Evolutionary conservation across 2,329 filamentous ascomycete species (phyloP).

Genomic region (Aspergillus persii): DNA sequence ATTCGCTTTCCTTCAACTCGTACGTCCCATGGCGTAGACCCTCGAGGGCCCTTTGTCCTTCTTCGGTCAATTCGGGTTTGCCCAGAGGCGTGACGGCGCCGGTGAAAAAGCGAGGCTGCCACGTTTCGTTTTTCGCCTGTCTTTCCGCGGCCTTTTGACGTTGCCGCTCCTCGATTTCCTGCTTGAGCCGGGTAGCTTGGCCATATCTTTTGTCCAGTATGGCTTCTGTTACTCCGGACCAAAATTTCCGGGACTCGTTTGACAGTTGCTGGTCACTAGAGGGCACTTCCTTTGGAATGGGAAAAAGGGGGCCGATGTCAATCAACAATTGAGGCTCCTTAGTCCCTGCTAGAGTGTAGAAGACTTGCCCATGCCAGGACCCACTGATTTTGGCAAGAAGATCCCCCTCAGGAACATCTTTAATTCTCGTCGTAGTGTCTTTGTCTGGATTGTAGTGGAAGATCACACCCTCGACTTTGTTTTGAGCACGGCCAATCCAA

Average conservation of each 20-base stretch:
- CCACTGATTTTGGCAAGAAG: conserved; percentile 79
- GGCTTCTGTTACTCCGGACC: conserved; percentile 81
- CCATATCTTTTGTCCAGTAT: conserved; percentile 80
- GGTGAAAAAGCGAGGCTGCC: conserved; percentile 86
- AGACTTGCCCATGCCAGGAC: conserved; percentile 74
- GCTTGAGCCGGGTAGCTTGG: conserved; percentile 81
- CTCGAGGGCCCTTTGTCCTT: conserved; percentile 58
- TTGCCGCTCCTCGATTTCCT: conserved; percentile 88
- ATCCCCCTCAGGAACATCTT: conserved; percentile 82
- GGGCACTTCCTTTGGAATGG: conserved; percentile 75
- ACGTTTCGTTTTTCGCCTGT: conserved; percentile 66
- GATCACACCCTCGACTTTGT: conserved; percentile 85
- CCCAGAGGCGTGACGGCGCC: conserved; percentile 59
- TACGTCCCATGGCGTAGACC: conserved; percentile 55
- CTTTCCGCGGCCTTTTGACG: conserved; percentile 79
- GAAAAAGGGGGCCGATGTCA: conserved; percentile 79
- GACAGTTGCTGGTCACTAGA: conserved; percentile 74
- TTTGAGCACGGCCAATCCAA: conserved; percentile 88
- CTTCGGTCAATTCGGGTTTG: conserved; percentile 61
- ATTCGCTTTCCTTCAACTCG: conserved; percentile 43
- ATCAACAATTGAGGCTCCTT: conserved; percentile 69
- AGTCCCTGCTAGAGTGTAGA: conserved; percentile 53
- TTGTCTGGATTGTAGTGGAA: conserved; percentile 88
- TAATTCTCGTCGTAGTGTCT: conserved; percentile 74
- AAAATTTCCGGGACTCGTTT: conserved; percentile 87